A percentile compares a stretch with the other conserved stretches of the same genome.
These are phyloP conservation scores for Magnolia officinalis DNA, from an alignment of 164 flowering plant genomes.

Conservation along the genomic window DNA sequence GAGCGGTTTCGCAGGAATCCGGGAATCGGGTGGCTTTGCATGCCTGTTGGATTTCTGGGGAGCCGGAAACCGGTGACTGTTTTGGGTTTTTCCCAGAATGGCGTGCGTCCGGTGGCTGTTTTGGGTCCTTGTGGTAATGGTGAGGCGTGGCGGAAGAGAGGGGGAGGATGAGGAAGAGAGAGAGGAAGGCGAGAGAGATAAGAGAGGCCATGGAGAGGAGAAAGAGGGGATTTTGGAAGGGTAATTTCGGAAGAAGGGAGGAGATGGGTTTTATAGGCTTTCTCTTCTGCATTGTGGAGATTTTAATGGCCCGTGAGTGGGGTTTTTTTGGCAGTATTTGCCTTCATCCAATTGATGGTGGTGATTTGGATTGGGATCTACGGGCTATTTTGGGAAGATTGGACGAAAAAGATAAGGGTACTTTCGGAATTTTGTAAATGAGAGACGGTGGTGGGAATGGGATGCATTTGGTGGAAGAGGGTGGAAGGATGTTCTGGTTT, in stretches of 20 bases:
- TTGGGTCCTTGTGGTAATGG: not conserved
- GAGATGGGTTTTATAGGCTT: slow-evolving; percentile 8
- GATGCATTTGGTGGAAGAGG: not conserved
- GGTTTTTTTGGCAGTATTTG: not conserved
- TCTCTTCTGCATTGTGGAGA: not conserved
- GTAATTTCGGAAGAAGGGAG: not conserved
- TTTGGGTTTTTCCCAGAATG: not conserved
- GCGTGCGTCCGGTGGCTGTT: not conserved
- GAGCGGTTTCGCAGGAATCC: slow-evolving; percentile 38
- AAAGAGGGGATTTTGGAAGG: slow-evolving; percentile 11
- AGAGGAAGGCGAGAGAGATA: slow-evolving; percentile 25
- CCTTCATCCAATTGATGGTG: not conserved
- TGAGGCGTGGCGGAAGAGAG: slow-evolving; percentile 1
- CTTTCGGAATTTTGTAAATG: not conserved
- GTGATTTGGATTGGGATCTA: not conserved
- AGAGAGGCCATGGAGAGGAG: slow-evolving; percentile 32
- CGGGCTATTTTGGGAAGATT: not conserved
- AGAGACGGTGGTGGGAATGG: not conserved
- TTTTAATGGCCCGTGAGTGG: not conserved
- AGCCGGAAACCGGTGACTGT: not conserved
- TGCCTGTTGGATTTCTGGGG: slow-evolving; percentile 36
- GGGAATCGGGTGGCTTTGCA: slow-evolving; percentile 71
- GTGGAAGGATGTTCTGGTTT: not conserved
- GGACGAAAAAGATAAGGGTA: not conserved
- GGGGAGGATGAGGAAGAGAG: slow-evolving; percentile 25